Percentiles rank a stretch among this genome's conserved stretches.
Evolutionary conservation across 1,284 basidiomycete genomes (phyloP).

Genomic region (Sanghuangporus sanghuang): DNA sequence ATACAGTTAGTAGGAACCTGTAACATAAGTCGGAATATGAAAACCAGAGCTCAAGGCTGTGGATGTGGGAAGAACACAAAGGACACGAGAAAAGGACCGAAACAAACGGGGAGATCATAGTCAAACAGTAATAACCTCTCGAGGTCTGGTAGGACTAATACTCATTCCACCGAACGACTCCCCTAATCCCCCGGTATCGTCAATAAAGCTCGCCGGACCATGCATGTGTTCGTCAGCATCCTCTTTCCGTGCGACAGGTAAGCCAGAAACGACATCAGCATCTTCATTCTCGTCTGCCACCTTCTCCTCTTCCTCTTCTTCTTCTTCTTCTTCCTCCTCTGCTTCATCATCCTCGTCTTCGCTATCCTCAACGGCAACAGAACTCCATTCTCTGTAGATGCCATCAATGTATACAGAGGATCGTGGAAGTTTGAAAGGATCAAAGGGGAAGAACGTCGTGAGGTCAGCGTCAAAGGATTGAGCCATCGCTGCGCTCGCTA

Average conservation of each 20-base stretch:
- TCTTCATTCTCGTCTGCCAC: conserved; percentile 30
- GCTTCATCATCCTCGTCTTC: conserved; percentile 62
- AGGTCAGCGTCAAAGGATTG: conserved; percentile 62
- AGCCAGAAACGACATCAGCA: conserved; percentile 12
- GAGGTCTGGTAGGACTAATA: conserved; percentile 51
- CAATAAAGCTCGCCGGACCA: conserved; percentile 12
- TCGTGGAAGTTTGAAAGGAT: conserved; percentile 88
- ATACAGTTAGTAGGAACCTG: background rate
- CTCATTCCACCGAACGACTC: conserved; percentile 74
- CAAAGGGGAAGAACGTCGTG: conserved; percentile 92
- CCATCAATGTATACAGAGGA: conserved; percentile 65
- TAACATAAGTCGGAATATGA: background rate
- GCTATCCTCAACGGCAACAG: conserved; percentile 68
- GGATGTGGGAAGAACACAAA: background rate
- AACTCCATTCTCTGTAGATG: conserved; percentile 73
- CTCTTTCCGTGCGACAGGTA: conserved; percentile 18
- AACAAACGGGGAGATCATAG: background rate
- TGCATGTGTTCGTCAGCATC: conserved; percentile 17
- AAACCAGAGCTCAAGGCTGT: background rate
- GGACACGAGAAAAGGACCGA: background rate
- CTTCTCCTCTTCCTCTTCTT: conserved; percentile 24
- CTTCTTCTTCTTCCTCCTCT: conserved; percentile 35
- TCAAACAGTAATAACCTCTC: background rate
- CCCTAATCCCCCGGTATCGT: conserved; percentile 41
- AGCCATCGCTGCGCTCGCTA: conserved; percentile 30